Percentiles rank a stretch among this genome's conserved stretches.
These are phyloP conservation scores for Diaporthe ampelina DNA, from an alignment of 2,329 filamentous ascomycete genomes.

Conservation along the genomic window DNA sequence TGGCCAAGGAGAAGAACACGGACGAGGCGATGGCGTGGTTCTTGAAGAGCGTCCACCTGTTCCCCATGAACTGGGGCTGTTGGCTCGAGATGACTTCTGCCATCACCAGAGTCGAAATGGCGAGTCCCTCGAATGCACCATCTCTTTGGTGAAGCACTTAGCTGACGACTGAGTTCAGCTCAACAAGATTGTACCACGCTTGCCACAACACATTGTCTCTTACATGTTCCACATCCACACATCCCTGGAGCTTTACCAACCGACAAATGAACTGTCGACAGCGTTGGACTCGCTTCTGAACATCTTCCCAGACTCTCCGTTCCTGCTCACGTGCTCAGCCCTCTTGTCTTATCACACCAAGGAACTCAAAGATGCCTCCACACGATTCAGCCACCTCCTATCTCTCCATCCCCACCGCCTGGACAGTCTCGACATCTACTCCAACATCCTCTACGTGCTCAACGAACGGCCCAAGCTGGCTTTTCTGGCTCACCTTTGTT, in stretches of 20 bases:
- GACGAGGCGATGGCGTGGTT: conserved; percentile 87
- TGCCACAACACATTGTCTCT: conserved; percentile 92
- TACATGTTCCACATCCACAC: conserved; percentile 95
- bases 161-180: conserved; percentile 65
- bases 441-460: conserved; percentile 97
- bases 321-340: conserved; percentile 90
- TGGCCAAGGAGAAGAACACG: conserved; percentile 93
- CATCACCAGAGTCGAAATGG: conserved; percentile 84
- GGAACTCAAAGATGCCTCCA: conserved; percentile 76
- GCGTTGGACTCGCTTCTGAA: conserved; percentile 82
- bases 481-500: conserved; percentile 92
- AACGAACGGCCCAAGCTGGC: conserved; percentile 89
- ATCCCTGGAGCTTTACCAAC: conserved; percentile 92
- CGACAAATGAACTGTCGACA: conserved; percentile 79
- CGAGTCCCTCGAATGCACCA: conserved; percentile 58
- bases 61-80: conserved; percentile 96
- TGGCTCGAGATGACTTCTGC: conserved; percentile 93
- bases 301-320: conserved; percentile 91
- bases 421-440: conserved; percentile 94
- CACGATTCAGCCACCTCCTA: conserved; percentile 82
- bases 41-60: conserved; percentile 88
- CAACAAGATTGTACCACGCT: conserved; percentile 76
- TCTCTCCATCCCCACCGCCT: conserved; percentile 81
- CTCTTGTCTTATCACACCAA: conserved; percentile 93
- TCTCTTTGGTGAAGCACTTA: not conserved